These are phyloP conservation scores for Cnidoscolus chayamansa DNA, from an alignment of 441 rosid species.

Conservation along the genomic window DNA sequence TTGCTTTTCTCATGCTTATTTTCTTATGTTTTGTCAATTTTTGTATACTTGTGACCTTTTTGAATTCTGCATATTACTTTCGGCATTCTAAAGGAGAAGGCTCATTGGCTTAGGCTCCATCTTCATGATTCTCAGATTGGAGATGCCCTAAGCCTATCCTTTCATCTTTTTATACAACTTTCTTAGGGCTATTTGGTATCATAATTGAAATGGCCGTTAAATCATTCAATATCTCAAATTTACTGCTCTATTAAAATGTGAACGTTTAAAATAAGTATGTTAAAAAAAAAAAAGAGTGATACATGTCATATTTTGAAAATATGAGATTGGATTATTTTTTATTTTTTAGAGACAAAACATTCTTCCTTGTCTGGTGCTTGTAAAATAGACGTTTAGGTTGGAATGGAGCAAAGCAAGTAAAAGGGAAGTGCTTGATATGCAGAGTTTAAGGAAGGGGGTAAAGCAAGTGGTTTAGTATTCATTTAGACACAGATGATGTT, in stretches of 20 bases:
- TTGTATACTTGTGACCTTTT: constrained; percentile 16
- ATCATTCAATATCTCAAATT: too few species aligned
- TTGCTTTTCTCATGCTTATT: neutral
- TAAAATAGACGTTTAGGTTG: neutral
- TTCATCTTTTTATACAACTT: constrained; percentile 10
- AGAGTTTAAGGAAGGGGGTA: neutral
- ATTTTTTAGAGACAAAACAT: neutral
- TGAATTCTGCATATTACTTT: constrained; percentile 21
- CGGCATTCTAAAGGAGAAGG: constrained; percentile 20
- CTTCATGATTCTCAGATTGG: constrained; percentile 22
- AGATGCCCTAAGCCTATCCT: neutral
- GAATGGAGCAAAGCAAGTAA: neutral
- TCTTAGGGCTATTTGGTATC: too few species aligned
- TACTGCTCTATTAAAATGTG: too few species aligned
- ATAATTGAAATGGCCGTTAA: too few species aligned
- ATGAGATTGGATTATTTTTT: neutral
- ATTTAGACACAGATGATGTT: neutral
- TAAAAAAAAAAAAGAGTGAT: too few species aligned
- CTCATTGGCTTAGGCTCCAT: constrained; percentile 24
- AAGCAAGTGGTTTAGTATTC: neutral
- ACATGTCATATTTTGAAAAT: too few species aligned
- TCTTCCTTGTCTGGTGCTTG: constrained; percentile 22
- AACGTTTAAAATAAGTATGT: too few species aligned
- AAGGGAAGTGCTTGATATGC: neutral
- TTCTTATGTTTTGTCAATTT: neutral